Percentiles rank a stretch among this genome's conserved stretches.
phyloP scores from a whole-genome alignment of 2,329 filamentous ascomycete species.

The Juglanconis oblonga region DNA sequence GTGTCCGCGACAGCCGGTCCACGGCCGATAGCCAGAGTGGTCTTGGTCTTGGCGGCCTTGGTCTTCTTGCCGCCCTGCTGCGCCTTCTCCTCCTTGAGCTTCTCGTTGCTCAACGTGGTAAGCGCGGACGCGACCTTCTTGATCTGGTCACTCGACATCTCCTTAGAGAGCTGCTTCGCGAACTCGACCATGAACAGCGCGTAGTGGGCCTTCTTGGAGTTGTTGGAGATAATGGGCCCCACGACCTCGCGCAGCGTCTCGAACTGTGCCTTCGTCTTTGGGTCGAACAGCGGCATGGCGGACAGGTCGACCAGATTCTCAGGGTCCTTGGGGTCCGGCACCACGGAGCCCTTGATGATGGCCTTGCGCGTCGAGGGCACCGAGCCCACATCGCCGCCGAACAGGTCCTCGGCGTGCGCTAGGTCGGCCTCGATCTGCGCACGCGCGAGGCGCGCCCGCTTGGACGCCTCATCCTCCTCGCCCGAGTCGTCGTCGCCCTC shows the following conservation, averaged over 20 bases:
- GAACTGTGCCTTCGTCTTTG: constrained; percentile 83
- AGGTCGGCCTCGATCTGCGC: constrained; percentile 88
- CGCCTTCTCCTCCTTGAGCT: constrained; percentile 97
- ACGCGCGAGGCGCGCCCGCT: constrained; percentile 69
- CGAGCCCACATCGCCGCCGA: constrained; percentile 70
- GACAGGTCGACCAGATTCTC: constrained; percentile 78
- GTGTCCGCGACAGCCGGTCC: constrained; percentile 60
- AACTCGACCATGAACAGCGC: constrained; percentile 88
- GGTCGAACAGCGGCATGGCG: constrained; percentile 81
- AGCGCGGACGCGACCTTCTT: constrained; percentile 90
- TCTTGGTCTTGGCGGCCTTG: constrained; percentile 96
- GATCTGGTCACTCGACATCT: constrained; percentile 87
- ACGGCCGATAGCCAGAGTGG: constrained; percentile 68
- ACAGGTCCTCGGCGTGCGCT: constrained; percentile 85
- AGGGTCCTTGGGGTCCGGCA: constrained; percentile 71
- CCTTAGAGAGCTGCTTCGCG: constrained; percentile 79
- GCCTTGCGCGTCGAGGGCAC: constrained; percentile 64
- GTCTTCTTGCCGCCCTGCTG: constrained; percentile 95
- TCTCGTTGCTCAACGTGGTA: constrained; percentile 93
- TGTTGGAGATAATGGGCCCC: constrained; percentile 70
- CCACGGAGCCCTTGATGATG: constrained; percentile 57
- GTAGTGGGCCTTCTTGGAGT: constrained; percentile 88
- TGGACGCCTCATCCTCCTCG: constrained; percentile 70
- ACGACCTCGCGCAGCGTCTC: constrained; percentile 73
- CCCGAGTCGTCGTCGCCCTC: constrained; percentile 57